These are phyloP conservation scores for Wickerhamiella siamensis DNA, from an alignment of 805 yeast species.

Conservation along the genomic window DNA sequence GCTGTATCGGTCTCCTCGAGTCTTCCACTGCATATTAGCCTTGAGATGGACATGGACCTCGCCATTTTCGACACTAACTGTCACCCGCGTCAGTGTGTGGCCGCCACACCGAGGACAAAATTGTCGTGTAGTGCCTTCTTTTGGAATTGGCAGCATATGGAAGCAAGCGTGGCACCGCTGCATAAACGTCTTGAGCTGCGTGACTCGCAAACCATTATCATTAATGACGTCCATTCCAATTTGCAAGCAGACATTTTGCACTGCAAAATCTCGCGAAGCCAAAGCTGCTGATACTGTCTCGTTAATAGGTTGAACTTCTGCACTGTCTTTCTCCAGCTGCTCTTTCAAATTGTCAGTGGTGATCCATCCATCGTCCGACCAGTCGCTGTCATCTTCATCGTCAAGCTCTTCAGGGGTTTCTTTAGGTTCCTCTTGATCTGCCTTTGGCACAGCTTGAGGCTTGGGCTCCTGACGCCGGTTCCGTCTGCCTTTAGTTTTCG, in stretches of 20 bases:
- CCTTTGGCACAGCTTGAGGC: background rate
- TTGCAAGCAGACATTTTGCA: slow-evolving; percentile 88
- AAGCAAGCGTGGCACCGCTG: slow-evolving; percentile 96
- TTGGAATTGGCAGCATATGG: slow-evolving; percentile 62
- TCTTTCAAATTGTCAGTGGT: slow-evolving; percentile 72
- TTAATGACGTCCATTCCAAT: slow-evolving; percentile 80
- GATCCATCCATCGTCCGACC: slow-evolving; percentile 86
- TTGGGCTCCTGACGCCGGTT: background rate
- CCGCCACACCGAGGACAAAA: slow-evolving; percentile 97
- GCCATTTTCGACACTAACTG: slow-evolving; percentile 75
- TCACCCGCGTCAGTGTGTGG: slow-evolving; percentile 73
- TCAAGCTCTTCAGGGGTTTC: slow-evolving; percentile 17
- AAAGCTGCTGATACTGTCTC: slow-evolving; percentile 56
- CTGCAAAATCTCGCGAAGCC: slow-evolving; percentile 93
- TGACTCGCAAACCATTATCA: slow-evolving; percentile 71
- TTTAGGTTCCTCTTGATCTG: slow-evolving; percentile 2
- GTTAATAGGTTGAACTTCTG: slow-evolving; percentile 37
- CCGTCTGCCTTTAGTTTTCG: slow-evolving; percentile 8
- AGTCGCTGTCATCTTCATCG: slow-evolving; percentile 48
- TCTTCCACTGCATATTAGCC: slow-evolving; percentile 85
- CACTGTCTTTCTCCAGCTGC: slow-evolving; percentile 51
- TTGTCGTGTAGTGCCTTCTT: slow-evolving; percentile 43
- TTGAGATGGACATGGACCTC: slow-evolving; percentile 77
- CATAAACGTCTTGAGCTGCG: slow-evolving; percentile 80
- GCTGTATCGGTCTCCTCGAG: slow-evolving; percentile 69